Base-by-base conservation (phyloP, 208 protist species). In the Vickermania ingenoplastis region DNA sequence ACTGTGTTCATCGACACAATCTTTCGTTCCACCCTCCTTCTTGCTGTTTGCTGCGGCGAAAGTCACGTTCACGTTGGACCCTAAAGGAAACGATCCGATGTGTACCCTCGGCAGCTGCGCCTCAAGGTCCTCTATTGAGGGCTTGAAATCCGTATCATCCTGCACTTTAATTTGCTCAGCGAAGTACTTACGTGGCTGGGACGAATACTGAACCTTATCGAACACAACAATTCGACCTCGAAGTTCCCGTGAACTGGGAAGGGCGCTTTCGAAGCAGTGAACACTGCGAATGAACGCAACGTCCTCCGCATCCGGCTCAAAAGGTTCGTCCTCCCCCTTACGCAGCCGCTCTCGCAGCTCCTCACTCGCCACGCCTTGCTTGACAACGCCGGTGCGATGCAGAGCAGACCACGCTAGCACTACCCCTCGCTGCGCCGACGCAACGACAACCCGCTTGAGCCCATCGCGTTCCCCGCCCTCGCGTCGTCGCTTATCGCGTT, bases 211-310 rank as follows among this genome's bases (percentile, higher is more conserved):
- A 41, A 92, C 83, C 68, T 89, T 87, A 17, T 66, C 62, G 60
- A 91, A 95, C 2, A 53, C 65, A 5, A 95, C 81, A 25, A 61
- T 62, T 24, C 81, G 73, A 24, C 83, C 69, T 41, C 89, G 67
- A 3, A 95, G 69, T 31, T 68, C 77, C 31, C 82, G 61, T 4
- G 78, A 79, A 11, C 80, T 91, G 1, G 89, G 82, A 56, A 95
- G 59, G 7, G 89, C 84, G 23, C 78, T 91, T 36, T 88, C 56
- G 55, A 95, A 95, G 51, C 75, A 65, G 58, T 84, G 59, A 1
- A 87, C 89, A 65, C 78, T 86, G 26, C 81, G 83, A 49, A 95
- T 86, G 41, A 92, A 79, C 59, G 77, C 84, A 31, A 86, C 52
- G 13, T 41, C 13, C 21, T 55, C 7, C 0, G 23, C 56, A 31